Base-by-base conservation (phyloP, 208 protist genomes). In the Leptomonas seymouri region DNA sequence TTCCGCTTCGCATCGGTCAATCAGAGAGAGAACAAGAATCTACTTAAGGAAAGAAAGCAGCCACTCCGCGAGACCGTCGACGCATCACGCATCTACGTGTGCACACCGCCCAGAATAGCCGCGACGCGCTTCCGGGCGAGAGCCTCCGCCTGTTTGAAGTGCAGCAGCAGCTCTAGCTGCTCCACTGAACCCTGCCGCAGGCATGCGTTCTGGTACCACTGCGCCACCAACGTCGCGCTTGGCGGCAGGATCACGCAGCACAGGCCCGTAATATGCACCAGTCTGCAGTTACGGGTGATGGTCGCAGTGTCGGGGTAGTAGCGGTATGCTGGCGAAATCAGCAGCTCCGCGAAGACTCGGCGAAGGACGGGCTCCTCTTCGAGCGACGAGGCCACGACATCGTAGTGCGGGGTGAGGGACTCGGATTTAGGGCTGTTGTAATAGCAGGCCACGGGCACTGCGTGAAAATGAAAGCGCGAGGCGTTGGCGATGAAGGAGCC, bases 131-230 rank as follows among this genome's bases (percentile, higher is more conserved):
- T 42, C 11, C 75, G 67, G n/a, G 78, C 82, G 11, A 25, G 25
- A 12, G 69, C 49, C 27, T 80, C 74, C 6, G 71, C 78, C 50
- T 70, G 31, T 14, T 76, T 68, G 67, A 95, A 93, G 28, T 80
- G 64, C 7, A 31, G 20, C 28, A 92, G 65, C 42, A 95, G 54
- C 56, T 71, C 64, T 28, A 80, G 67, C 72, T 93, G 86, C 64
- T 86, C 74, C 31, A 78, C 68, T 4, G 83, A 84, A 55, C 81
- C 87, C 50, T 81, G 78, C 20, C 65, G 69, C 74, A 89, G 54
- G 28, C 74, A 78, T 31, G 81, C 68, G 67, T 95, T 95, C 74
- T 90, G 83, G 71, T 85, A 89, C 90, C 90, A 95, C 69, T 84
- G 71, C 48, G 85, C 86, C 31, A 93, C 74, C 31, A 76, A 70